Evolutionary conservation across 176 grass and related monocot species (phyloP), one percentile per base, ranked within the genome.

Genomic region (Bothriochloa decipiens): DNA sequence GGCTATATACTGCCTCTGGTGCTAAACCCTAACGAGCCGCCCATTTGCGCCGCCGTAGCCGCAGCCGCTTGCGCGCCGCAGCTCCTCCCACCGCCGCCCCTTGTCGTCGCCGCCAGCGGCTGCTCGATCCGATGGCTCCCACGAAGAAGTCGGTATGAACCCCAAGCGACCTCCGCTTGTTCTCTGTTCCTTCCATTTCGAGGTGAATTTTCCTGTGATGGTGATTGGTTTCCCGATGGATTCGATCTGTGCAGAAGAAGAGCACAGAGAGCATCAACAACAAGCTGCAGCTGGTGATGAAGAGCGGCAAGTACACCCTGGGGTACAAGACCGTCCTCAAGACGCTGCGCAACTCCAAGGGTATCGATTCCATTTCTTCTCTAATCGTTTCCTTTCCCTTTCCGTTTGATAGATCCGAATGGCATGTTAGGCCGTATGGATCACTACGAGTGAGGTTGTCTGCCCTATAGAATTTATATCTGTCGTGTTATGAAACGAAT

Each of bases 251-350:
- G 89, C 84, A 99, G 96, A 99, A 96, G 96, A 99, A 94, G 93
- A 96, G 76, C 86, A 82, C 88, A 18, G 96, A 99, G 70, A 94
- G 68, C 90, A 99, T 99, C 86, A 99, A 96, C 91, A 96, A 92
- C 89, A 88, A 92, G 79, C 84, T 99, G 52, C 93, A 94, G 77
- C 91, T 99, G 46, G 96, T 99, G 70, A 99, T 99, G 96, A 99
- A 99, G 91, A 99, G 96, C 50, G 96, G 93, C 36, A 96, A 96
- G 88, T 98, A 98, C 81, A 95, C 93, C 26, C 96, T 98, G 13
- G 93, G 93, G 1, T 98, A 95, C 89, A 99, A 91, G 88, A 99
- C 96, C 29, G 96, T 99, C 70, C 89, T 99, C 80, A 96, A 91
- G 91, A 91, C 91, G 50, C 93, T 96, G 35, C 91, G 96, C 83